These are phyloP conservation scores for Cyclaneusma minus DNA, from an alignment of 2,329 filamentous ascomycete genomes.

Conservation along the genomic window DNA sequence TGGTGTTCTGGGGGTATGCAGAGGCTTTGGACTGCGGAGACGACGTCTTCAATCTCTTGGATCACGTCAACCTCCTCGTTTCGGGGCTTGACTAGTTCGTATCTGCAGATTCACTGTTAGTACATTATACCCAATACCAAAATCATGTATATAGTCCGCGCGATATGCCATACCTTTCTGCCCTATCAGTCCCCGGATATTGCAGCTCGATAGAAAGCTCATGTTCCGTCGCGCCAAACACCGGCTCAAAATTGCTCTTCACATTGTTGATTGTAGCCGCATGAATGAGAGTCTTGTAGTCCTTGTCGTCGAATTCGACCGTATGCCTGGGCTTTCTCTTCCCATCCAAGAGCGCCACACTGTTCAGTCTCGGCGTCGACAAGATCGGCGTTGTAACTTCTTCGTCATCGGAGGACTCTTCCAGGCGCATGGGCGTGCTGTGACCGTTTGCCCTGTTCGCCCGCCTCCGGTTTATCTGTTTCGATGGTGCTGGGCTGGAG, in stretches of 20 bases:
- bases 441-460: too few relatives aligned
- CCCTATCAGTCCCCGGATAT: constrained; percentile 62
- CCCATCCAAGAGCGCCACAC: too few relatives aligned
- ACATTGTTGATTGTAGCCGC: constrained; percentile 39
- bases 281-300: too few relatives aligned
- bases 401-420: too few relatives aligned
- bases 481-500: too few relatives aligned
- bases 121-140: constrained; percentile 7
- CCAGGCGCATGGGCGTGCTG: too few relatives aligned
- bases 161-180: constrained; percentile 55
- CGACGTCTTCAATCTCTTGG: constrained; percentile 55
- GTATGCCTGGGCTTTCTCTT: too few relatives aligned
- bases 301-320: too few relatives aligned
- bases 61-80: constrained; percentile 67
- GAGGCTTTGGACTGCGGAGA: constrained; percentile 54
- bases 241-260: constrained; percentile 32
- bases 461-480: too few relatives aligned
- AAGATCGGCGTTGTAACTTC: too few relatives aligned
- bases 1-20: constrained; percentile 63
- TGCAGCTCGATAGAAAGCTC: constrained; percentile 54
- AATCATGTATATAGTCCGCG: not conserved
- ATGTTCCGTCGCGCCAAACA: constrained; percentile 30
- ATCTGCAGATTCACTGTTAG: constrained; percentile 25
- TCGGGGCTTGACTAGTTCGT: constrained; percentile 62
- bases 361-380: too few relatives aligned